A percentile compares a stretch with the other conserved stretches of the same genome.
Conservation (phyloP, 495 filamentous ascomycete species). For the Penicillium atrosanguineum region DNA sequence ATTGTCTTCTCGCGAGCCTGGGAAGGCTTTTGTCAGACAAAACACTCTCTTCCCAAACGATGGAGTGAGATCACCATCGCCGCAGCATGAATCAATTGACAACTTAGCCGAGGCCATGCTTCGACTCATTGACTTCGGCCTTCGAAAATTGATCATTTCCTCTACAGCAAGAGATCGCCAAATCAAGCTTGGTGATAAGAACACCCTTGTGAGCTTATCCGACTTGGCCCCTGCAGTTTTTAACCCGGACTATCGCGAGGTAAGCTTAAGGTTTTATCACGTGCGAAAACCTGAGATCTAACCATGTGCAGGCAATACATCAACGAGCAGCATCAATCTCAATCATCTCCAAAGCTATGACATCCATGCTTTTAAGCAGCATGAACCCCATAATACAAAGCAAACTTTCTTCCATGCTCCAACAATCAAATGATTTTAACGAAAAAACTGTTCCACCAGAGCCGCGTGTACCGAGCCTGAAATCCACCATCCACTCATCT, state of each 20-base stretch:
- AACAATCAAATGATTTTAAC: background rate
- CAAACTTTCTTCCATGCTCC: conserved; percentile 9
- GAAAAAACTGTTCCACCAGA: background rate
- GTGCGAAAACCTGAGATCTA: background rate
- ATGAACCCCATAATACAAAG: conserved; percentile 9
- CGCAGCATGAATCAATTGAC: background rate
- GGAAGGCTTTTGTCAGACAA: background rate
- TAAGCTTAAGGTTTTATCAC: conserved; percentile 6
- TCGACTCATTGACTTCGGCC: conserved; percentile 25
- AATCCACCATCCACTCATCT: conserved; percentile 16
- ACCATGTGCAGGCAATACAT: conserved; percentile 34
- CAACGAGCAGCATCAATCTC: conserved; percentile 36
- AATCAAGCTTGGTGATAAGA: conserved; percentile 7
- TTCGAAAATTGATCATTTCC: conserved; percentile 26
- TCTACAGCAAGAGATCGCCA: background rate
- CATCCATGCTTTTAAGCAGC: conserved; percentile 27
- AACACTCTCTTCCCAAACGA: background rate
- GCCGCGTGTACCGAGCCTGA: background rate
- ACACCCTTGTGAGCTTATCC: conserved; percentile 19
- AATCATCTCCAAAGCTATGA: conserved; percentile 33
- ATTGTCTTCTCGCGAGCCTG: background rate
- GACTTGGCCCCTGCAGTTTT: conserved; percentile 35
- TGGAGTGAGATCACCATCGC: background rate
- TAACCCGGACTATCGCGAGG: conserved; percentile 34
- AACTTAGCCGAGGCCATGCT: background rate